Evolutionary conservation across 1,139 yeast genomes (phyloP).

Genomic region (Kodamaea anthophila): DNA sequence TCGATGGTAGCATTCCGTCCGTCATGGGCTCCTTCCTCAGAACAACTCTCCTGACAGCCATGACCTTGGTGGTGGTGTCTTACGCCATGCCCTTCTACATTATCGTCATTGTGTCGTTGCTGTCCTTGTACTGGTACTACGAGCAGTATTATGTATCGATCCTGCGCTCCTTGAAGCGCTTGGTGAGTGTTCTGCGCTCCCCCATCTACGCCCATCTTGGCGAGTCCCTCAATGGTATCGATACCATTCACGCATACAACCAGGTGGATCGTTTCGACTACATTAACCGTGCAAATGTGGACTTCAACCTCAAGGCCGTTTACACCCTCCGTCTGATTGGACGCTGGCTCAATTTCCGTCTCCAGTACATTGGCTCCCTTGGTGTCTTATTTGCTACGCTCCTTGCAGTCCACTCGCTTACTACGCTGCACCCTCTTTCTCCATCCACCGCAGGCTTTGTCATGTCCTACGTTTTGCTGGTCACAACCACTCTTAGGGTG

Average conservation of each 20-base stretch:
- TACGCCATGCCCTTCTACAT: conserved; percentile 47
- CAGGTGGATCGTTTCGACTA: conserved; percentile 49
- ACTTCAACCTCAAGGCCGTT: conserved; percentile 55
- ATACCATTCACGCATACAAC: conserved; percentile 52
- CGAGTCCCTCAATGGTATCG: conserved; percentile 56
- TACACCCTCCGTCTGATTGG: conserved; percentile 52
- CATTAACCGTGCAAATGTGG: conserved; percentile 53
- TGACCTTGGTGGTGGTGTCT: conserved; percentile 48
- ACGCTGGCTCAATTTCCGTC: conserved; percentile 68
- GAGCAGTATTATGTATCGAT: conserved; percentile 48
- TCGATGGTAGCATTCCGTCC: conserved; percentile 50
- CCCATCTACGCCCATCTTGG: conserved; percentile 63
- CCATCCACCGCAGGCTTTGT: conserved; percentile 72
- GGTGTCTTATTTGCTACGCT: conserved; percentile 56
- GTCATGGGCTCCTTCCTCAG: conserved; percentile 39
- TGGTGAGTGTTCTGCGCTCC: conserved; percentile 27
- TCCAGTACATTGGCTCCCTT: conserved; percentile 62
- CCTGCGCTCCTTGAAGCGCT: conserved; percentile 51
- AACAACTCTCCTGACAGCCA: conserved; percentile 34
- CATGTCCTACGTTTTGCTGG: conserved; percentile 64
- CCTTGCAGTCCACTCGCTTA: conserved; percentile 35
- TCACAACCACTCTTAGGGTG: conserved; percentile 53
- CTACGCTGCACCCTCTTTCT: conserved; percentile 31
- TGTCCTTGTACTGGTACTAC: conserved; percentile 45
- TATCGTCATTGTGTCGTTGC: conserved; percentile 33